Percentiles rank a stretch among this genome's conserved stretches.
These are phyloP conservation scores for Malassezia pachydermatis DNA, from an alignment of 1,284 basidiomycete species.

Conservation along the genomic window DNA sequence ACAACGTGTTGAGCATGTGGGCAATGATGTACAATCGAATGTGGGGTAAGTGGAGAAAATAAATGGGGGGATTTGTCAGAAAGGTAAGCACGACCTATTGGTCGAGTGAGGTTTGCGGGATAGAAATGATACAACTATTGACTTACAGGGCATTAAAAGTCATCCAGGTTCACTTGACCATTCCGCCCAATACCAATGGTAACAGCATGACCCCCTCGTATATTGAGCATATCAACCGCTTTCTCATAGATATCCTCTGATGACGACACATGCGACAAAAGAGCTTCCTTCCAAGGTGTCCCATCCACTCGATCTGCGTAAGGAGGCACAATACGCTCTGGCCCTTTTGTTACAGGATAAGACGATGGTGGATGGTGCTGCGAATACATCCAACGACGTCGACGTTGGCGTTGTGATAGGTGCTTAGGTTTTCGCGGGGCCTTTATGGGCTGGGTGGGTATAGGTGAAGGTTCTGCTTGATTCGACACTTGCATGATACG, in stretches of 20 bases:
- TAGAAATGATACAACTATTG: too few species aligned
- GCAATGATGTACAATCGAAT: too few species aligned
- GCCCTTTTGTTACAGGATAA: not conserved
- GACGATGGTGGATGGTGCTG: not conserved
- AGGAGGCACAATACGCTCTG: not conserved
- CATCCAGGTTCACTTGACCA: too few species aligned
- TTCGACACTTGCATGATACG: not conserved
- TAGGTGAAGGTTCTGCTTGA: not conserved
- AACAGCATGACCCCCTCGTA: conserved; percentile 8
- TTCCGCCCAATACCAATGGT: conserved; percentile 3
- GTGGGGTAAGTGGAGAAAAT: too few species aligned
- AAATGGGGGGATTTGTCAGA: too few species aligned
- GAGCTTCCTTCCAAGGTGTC: conserved; percentile 1
- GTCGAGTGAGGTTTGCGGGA: too few species aligned
- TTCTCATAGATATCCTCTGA: not conserved
- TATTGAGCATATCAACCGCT: not conserved
- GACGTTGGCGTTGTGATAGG: conserved; percentile 15
- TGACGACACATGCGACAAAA: not conserved
- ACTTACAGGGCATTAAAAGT: too few species aligned
- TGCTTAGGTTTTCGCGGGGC: not conserved
- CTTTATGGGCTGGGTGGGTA: not conserved
- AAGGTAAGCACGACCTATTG: too few species aligned
- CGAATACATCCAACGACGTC: conserved; percentile 6
- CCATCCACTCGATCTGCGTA: conserved; percentile 1
- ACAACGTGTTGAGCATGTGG: not conserved